Evolutionary conservation across 495 filamentous ascomycete species (phyloP).

Genomic region (Penicillium pancosmium): DNA sequence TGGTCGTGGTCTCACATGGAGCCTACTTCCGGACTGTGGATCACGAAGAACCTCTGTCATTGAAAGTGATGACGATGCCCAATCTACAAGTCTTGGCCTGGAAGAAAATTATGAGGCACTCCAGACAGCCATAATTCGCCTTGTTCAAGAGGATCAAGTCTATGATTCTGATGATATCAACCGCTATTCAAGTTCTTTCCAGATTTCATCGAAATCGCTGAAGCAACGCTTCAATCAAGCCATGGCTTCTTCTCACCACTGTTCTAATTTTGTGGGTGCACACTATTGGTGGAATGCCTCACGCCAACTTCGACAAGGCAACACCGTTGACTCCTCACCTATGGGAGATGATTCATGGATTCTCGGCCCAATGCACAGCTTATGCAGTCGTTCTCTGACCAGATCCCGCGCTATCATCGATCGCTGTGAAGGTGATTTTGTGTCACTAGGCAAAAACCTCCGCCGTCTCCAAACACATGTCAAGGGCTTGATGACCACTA

Average conservation of each 20-base stretch:
- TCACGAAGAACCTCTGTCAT: constrained; percentile 13
- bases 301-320: constrained; percentile 39
- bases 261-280: constrained; percentile 49
- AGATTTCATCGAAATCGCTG: constrained; percentile 25
- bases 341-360: constrained; percentile 45
- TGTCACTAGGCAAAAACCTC: constrained; percentile 40
- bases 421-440: constrained; percentile 44
- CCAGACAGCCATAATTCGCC: constrained; percentile 77
- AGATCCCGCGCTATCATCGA: constrained; percentile 45
- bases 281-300: constrained; percentile 55
- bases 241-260: constrained; percentile 40
- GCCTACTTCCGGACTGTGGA: constrained; percentile 55
- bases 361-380: constrained; percentile 42
- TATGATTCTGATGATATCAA: constrained; percentile 27
- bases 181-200: neutral
- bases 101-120: constrained; percentile 83
- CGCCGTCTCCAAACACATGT: constrained; percentile 40
- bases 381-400: constrained; percentile 37
- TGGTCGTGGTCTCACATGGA: constrained; percentile 66
- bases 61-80: constrained; percentile 57
- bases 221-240: constrained; percentile 45
- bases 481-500: constrained; percentile 37
- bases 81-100: constrained; percentile 65
- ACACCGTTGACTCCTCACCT: constrained; percentile 19
- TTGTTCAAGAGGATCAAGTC: constrained; percentile 79